Evolutionary conservation across 768 basidiomycete genomes (phyloP).

Genomic region (Podaxis sp.): DNA sequence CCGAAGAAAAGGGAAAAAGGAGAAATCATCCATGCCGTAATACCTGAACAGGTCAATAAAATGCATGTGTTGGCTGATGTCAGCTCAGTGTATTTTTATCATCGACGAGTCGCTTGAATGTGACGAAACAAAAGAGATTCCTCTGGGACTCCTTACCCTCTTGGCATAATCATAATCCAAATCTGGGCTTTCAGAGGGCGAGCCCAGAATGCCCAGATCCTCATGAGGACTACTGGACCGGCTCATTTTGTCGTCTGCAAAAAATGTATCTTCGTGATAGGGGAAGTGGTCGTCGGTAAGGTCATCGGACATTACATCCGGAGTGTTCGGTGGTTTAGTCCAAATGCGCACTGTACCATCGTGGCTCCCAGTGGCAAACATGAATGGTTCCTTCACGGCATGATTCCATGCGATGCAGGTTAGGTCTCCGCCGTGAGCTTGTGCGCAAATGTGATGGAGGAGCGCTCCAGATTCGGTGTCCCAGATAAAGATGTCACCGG

Average conservation of each 20-base stretch:
- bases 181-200: neutral
- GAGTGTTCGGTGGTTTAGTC: conserved; percentile 35
- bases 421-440: conserved; percentile 60
- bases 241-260: neutral
- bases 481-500: conserved; percentile 84
- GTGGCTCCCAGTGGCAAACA: conserved; percentile 76
- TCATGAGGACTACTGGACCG: conserved; percentile 5
- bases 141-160: neutral
- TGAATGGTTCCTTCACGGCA: conserved; percentile 56
- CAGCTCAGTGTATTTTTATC: neutral
- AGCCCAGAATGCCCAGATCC: neutral
- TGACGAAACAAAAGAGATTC: neutral
- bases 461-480: conserved; percentile 74
- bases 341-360: conserved; percentile 75
- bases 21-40: neutral
- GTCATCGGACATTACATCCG: neutral
- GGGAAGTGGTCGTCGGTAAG: neutral
- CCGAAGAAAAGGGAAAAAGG: neutral
- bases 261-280: neutral
- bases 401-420: conserved; percentile 83
- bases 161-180: neutral
- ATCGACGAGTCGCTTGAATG: conserved; percentile 8
- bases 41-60: neutral
- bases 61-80: neutral
- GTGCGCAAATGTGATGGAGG: conserved; percentile 65